Evolutionary conservation across 1,139 yeast genomes (phyloP).

Genomic region (Suhomyces chickasaworum): DNA sequence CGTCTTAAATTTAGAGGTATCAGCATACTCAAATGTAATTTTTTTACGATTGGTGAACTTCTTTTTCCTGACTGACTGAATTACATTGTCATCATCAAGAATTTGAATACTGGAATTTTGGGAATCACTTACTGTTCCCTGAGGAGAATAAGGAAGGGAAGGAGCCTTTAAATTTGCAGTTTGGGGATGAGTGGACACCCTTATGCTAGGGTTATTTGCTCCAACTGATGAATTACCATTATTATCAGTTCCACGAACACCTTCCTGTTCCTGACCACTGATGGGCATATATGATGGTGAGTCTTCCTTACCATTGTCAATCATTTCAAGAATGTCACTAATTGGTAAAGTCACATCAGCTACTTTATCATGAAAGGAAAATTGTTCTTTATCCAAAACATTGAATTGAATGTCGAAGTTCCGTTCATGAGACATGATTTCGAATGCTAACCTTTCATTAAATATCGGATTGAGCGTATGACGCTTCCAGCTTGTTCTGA

Average conservation of each 20-base stretch:
- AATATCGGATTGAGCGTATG: slow-evolving; percentile 84
- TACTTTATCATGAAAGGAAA: slow-evolving; percentile 81
- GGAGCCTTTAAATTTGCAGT: not conserved
- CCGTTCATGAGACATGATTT: slow-evolving; percentile 66
- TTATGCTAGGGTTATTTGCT: not conserved
- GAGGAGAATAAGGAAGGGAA: not conserved
- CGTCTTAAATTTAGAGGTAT: slow-evolving; percentile 46
- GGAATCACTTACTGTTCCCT: slow-evolving; percentile 7
- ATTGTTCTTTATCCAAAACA: slow-evolving; percentile 80
- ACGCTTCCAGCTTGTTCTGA: slow-evolving; percentile 80
- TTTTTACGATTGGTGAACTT: slow-evolving; percentile 32
- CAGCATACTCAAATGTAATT: slow-evolving; percentile 33
- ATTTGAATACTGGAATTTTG: slow-evolving; percentile 24
- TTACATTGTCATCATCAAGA: slow-evolving; percentile 35
- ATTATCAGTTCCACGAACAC: not conserved
- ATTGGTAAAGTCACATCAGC: slow-evolving; percentile 63
- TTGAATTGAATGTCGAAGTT: slow-evolving; percentile 67
- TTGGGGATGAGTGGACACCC: not conserved
- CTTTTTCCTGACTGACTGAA: slow-evolving; percentile 32
- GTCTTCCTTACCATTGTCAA: not conserved
- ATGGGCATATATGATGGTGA: slow-evolving; percentile 10
- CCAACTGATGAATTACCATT: not conserved
- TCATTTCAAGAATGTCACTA: slow-evolving; percentile 41
- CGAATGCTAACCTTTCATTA: slow-evolving; percentile 80
- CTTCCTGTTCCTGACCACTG: slow-evolving; percentile 1